Evolutionary conservation across 2,329 filamentous ascomycete species (phyloP), one percentile per base, ranked within the genome.

Genomic region (Orbilia ellipsospora): DNA sequence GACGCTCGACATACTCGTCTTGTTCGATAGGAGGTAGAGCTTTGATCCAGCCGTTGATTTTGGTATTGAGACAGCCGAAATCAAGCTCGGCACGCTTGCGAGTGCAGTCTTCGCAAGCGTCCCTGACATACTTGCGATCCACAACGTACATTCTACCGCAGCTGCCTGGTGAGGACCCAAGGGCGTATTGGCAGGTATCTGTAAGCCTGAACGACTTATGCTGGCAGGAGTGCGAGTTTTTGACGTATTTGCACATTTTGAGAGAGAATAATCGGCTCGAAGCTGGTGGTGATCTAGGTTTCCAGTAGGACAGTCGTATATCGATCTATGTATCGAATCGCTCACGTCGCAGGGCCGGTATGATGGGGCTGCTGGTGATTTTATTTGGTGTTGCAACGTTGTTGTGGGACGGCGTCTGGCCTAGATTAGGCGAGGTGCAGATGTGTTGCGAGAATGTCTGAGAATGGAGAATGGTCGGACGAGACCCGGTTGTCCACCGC

Each of bases 181-280:
- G 64, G 18, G 72, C 72, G 50, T 75, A 75, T 52, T 69, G 72
- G 26, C 72, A 75, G 40, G 72, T 75, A 18, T 69, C 64, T 0
- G 72, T 75, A 36, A 75, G 51, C 31, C 64, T 60, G n/a, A 65
- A 60, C 31, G 72, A 75, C 64, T 75, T 75, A 28, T 75, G 72
- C 45, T 75, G 72, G 59, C 72, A 75, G 51, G 64, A 69, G 42
- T 75, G 72, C 23, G 72, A 75, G 64, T 75, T 69, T 54, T 75
- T 60, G 56, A 75, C 64, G 72, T 69, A 75, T 69, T 75, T 69
- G 64, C 72, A 75, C 72, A 75, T 75, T 31, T 66, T 42, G 45
- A 31, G n/a, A 52, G 18, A 20, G n/a, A 40, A 45, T 26, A 12
- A n/a, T 15, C 15, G 20, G 36, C 23, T 18, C 54, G 20, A 5